Evolutionary conservation across 352 stramenopile genomes (phyloP), one percentile per base, ranked within the genome.

Genomic region (Globisporangium lucens): DNA sequence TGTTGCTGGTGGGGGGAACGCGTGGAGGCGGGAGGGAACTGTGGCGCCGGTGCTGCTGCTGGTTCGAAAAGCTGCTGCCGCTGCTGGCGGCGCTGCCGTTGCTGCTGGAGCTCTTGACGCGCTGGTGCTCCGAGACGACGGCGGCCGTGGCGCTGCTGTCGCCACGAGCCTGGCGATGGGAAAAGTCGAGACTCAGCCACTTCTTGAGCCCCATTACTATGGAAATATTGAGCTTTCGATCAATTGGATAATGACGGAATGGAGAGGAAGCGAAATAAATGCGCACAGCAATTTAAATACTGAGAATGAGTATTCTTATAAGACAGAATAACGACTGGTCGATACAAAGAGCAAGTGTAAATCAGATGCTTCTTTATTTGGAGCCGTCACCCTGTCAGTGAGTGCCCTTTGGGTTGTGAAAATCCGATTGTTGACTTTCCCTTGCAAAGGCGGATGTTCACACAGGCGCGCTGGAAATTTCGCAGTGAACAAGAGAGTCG

Each of bases 111-210:
- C 53, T 59, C 38, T 61, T 63, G n/a, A 53, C 38, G 30, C 33
- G 47, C 57, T 58, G 61, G 61, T 69, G 29, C 33, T 47, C 27
- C 12, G 60, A 12, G 17, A 33, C 35, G 59, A 47, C 60, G 17
- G 58, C 29, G 20, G 60, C 10, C 9, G 41, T 35, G 17, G 60
- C 24, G 17, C 15, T 20, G 36, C 43, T 56, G 0, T 27, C 7
- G 27, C 29, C 27, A 2, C 36, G 17, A 24, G 43, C 43, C 43
- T 22, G 17, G 43, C 43, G 56, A 8, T 53, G 30, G 36, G 60
- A 65, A 27, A 65, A 57, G n/a, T 65, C 60, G 43, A 65, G 60
- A 47, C 43, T 65, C 60, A 65, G 46, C 60, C 60, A 65, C 60
- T 65, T 65, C 60, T 65, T 65, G 36, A 65, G 60, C 17, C 60